Evolutionary conservation across 2,329 filamentous ascomycete genomes (phyloP).

Genomic region (Aspergillus clavatus): DNA sequence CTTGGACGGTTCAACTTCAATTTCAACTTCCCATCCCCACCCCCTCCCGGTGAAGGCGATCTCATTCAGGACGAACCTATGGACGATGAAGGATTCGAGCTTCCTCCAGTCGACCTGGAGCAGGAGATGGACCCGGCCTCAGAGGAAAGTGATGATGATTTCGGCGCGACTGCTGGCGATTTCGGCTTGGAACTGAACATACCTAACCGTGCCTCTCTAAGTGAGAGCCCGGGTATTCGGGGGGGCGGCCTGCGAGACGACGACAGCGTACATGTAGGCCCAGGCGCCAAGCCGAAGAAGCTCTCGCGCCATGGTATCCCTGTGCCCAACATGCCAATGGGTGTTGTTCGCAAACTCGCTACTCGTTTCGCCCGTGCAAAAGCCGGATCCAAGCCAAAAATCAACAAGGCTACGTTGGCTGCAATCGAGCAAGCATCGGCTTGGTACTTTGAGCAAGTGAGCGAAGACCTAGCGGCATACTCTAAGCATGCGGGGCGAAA

Average conservation of each 20-base stretch:
- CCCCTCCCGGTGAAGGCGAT: constrained; percentile 23
- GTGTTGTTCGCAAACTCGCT: constrained; percentile 63
- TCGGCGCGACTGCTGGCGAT: constrained; percentile 21
- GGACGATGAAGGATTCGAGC: constrained; percentile 34
- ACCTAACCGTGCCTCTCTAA: constrained; percentile 24
- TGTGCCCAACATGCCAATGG: constrained; percentile 68
- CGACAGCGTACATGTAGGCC: constrained; percentile 20
- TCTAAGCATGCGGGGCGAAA: constrained; percentile 76
- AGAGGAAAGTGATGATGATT: constrained; percentile 23
- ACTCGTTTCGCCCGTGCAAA: constrained; percentile 66
- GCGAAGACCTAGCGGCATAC: constrained; percentile 74
- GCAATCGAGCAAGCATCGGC: constrained; percentile 77
- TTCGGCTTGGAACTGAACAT: constrained; percentile 31
- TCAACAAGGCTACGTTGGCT: constrained; percentile 67
- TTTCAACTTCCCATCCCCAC: constrained; percentile 39
- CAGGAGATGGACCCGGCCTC: constrained; percentile 22
- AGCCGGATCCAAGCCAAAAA: constrained; percentile 61
- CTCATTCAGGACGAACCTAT: constrained; percentile 28
- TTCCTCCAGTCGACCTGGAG: constrained; percentile 26
- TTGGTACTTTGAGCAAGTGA: constrained; percentile 86
- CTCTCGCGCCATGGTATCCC: constrained; percentile 67
- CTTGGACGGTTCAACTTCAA: constrained; percentile 40
- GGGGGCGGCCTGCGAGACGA: constrained; percentile 35
- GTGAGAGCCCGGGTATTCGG: constrained; percentile 30
- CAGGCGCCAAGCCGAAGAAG: constrained; percentile 47